Base-by-base conservation (phyloP, 805 yeast genomes). In the Lipomyces lipofer region DNA sequence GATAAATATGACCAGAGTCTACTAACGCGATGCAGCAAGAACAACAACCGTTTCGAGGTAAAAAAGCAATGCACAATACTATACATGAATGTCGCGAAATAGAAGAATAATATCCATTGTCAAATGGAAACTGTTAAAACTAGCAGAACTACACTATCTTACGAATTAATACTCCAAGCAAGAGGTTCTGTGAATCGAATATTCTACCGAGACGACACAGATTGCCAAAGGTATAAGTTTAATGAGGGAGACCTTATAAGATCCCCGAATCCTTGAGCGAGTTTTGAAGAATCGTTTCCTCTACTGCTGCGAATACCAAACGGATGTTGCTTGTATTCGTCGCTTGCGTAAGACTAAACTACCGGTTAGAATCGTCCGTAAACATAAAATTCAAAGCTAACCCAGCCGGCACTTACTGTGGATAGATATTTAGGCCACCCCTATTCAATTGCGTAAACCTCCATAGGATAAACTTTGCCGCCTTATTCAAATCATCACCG, bases 391-490 rank as follows among this genome's bases (percentile, higher is more conserved):
- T 32, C 2, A 21, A 2, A 6, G 7, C 30, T n/a, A 25, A 35
- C 13, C 10, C 21, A 27, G 21, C 10, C 10, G 12, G 15, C 12
- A 40, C 62, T 47, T 52, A 51, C 59, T 90, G 95, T 10, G 97
- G 96, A 65, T 86, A 87, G 30, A 91, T 80, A 24, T 84, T 86
- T 59, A 89, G 74, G 19, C 89, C 88, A 1, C 94, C 83, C 61
- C 95, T 77, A 68, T 90, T 91, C 45, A 88, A 81, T 68, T 86
- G 89, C 36, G 88, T 84, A 68, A 90, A 90, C 66, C 95, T 78
- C 95, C 96, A 88, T 40, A 90, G 77, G 54, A 91, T 88, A 65
- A 89, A 90, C 69, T 88, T 89, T 32, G 94, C 95, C 17, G 96
- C 97, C 68, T 88, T 89, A 65, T 86, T 85, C 51, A 89, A 86